These are phyloP conservation scores for Aspergillus campestris DNA, from an alignment of 495 filamentous ascomycete genomes.

Conservation along the genomic window DNA sequence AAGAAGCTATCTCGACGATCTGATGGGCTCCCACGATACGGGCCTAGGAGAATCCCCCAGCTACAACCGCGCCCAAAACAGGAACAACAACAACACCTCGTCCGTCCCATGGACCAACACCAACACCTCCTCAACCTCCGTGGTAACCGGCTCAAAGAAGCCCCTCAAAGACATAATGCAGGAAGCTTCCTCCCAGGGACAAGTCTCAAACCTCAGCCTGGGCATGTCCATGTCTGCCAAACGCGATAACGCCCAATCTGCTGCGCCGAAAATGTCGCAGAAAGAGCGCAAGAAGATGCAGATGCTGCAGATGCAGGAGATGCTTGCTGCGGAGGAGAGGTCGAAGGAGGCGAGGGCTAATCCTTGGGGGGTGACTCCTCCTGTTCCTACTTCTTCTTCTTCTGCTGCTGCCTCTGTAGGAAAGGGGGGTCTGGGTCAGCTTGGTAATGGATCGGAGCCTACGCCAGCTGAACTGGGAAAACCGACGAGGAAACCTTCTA, in stretches of 20 bases:
- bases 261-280: slow-evolving; percentile 62
- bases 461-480: slow-evolving; percentile 17
- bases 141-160: slow-evolving; percentile 52
- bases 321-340: slow-evolving; percentile 37
- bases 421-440: too few relatives aligned
- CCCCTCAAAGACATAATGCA: slow-evolving; percentile 80
- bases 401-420: slow-evolving; percentile 14
- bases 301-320: slow-evolving; percentile 56
- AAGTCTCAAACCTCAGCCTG: slow-evolving; percentile 64
- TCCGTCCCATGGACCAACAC: slow-evolving; percentile 49
- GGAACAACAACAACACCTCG: slow-evolving; percentile 10
- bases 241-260: slow-evolving; percentile 29
- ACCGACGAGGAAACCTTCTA: slow-evolving; percentile 37
- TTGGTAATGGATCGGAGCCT: slow-evolving; percentile 9
- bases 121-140: slow-evolving; percentile 17
- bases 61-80: slow-evolving; percentile 16
- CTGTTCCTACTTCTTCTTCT: slow-evolving; percentile 16
- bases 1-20: slow-evolving; percentile 23
- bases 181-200: slow-evolving; percentile 50
- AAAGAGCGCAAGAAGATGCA: slow-evolving; percentile 83
- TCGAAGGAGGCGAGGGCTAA: slow-evolving; percentile 42
- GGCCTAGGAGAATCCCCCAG: slow-evolving; percentile 23
- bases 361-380: slow-evolving; percentile 61
- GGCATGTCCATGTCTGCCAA: slow-evolving; percentile 53
- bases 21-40: slow-evolving; percentile 21